Conservation (phyloP, 1,284 basidiomycete genomes). For the Rhodotorula mucilaginosa region DNA sequence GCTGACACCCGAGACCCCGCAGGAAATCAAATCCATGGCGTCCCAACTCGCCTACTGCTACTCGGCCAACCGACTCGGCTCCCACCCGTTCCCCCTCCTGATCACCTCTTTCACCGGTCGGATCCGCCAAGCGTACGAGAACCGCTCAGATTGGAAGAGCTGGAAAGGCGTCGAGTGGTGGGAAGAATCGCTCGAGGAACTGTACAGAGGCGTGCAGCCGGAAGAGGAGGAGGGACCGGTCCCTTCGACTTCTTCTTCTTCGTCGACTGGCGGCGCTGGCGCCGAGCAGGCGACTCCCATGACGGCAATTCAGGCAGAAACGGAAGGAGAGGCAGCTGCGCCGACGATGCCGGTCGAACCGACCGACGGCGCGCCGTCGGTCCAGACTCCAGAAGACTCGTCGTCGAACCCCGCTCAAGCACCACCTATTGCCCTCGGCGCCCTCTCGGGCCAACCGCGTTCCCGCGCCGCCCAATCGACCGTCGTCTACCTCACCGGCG, state of each 20-base stretch:
- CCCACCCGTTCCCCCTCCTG: constrained; percentile 69
- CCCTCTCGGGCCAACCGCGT: constrained; percentile 12
- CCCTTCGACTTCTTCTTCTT: no score
- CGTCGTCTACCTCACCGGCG: constrained; percentile 91
- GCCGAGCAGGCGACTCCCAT: not conserved
- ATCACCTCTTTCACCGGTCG: constrained; percentile 75
- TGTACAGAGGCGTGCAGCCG: constrained; percentile 56
- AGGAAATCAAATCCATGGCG: constrained; percentile 85
- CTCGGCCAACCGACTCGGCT: constrained; percentile 72
- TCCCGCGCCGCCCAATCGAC: constrained; percentile 51
- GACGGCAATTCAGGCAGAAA: not conserved
- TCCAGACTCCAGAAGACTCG: not conserved
- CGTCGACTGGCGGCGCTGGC: not conserved
- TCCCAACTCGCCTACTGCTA: constrained; percentile 88
- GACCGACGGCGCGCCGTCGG: not conserved
- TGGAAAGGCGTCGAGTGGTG: constrained; percentile 83
- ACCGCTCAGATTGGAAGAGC: constrained; percentile 66
- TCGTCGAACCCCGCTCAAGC: not conserved
- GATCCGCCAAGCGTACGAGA: constrained; percentile 66
- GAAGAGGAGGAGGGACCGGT: not conserved
- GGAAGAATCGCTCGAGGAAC: constrained; percentile 64
- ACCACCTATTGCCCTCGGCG: constrained; percentile 18
- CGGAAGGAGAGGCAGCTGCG: no score
- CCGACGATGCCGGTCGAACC: not conserved
- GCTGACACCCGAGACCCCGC: constrained; percentile 21